Evolutionary conservation across 2,329 filamentous ascomycete species (phyloP).

Genomic region (Neonectria sp.): DNA sequence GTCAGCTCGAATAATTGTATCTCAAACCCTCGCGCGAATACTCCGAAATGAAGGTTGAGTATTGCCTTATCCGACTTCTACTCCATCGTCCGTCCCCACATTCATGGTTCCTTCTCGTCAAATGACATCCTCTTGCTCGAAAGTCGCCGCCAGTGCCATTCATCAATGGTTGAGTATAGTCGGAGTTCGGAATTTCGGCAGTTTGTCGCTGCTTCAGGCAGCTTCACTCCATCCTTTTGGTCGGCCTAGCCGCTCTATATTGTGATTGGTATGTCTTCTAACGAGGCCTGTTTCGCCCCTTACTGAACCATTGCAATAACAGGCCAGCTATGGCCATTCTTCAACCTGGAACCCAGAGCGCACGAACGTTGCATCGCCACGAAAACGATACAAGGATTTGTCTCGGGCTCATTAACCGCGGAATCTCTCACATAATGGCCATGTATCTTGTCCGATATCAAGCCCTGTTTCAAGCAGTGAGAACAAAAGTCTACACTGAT

Average conservation of each 20-base stretch:
- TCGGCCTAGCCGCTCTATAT: constrained; percentile 42
- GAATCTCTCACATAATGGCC: constrained; percentile 7
- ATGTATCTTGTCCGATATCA: constrained; percentile 7
- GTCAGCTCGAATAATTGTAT: constrained; percentile 29
- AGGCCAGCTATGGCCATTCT: constrained; percentile 17
- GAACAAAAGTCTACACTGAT: constrained; percentile 18
- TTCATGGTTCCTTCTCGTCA: constrained; percentile 45
- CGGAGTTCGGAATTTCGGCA: constrained; percentile 34
- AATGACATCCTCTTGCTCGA: constrained; percentile 43
- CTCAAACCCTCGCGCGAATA: constrained; percentile 43
- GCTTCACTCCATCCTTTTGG: constrained; percentile 40
- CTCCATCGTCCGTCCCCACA: constrained; percentile 43
- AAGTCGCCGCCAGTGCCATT: constrained; percentile 39
- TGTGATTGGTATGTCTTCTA: constrained; percentile 41
- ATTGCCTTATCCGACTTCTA: constrained; percentile 40
- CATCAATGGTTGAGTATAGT: constrained; percentile 39
- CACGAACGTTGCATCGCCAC: constrained; percentile 11
- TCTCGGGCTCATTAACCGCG: constrained; percentile 8
- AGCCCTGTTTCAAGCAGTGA: constrained; percentile 12
- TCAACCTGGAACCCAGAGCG: background rate
- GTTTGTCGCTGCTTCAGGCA: constrained; percentile 40
- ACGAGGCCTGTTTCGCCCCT: background rate
- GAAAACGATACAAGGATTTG: constrained; percentile 16
- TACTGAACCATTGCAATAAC: background rate
- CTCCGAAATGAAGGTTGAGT: constrained; percentile 44